Evolutionary conservation across 306 rosid species (phyloP), one percentile per base, ranked within the genome.

Genomic region (Macrotyloma uniflorum): DNA sequence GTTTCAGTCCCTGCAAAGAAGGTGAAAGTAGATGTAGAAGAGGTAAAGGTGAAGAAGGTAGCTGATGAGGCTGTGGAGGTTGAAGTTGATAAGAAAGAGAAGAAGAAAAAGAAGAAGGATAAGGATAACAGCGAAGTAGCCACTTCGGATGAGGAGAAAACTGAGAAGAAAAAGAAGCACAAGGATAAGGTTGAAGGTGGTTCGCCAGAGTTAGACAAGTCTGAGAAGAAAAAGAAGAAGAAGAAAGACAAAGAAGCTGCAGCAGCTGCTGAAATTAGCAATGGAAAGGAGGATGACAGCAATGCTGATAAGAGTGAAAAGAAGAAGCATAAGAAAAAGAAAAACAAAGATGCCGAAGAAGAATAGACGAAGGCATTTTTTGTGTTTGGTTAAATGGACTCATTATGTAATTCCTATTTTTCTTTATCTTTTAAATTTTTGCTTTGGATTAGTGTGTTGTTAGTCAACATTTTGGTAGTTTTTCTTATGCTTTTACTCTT

Each of bases 141-240:
- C 8, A 5, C 88, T 67, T 61, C 86, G 0, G 82, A 79, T 13
- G 90, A 82, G 63, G 90, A 87, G 72, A 85, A 82, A 58, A 32
- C 70, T 26, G 86, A 57, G 8, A 81, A 87, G 65, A 79, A 86
- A 83, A 88, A 89, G 75, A 89, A 91, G 74, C 84, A 88, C 46
- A 74, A 79, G 68, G 87, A 85, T 59, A 78, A 87, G 58, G 76
- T 3, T 3, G 91, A 87, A 47, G 87, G 75, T 20, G 86, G 40
- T 47, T 85, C 86, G 1, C 89, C 90, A 0, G 87, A 70, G 51
- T 7, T 75, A 45, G 91, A 80, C 45, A 90, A 89, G 83, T 85
- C 90, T 7, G 96, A 90, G 88, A 88, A 89, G 89, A 88, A 90
- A 79, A 91, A 91, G 72, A 91, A 78, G 82, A 81, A 72, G 54